phyloP scores from a whole-genome alignment of 2,329 filamentous ascomycete genomes.

The Colletotrichum godetiae region DNA sequence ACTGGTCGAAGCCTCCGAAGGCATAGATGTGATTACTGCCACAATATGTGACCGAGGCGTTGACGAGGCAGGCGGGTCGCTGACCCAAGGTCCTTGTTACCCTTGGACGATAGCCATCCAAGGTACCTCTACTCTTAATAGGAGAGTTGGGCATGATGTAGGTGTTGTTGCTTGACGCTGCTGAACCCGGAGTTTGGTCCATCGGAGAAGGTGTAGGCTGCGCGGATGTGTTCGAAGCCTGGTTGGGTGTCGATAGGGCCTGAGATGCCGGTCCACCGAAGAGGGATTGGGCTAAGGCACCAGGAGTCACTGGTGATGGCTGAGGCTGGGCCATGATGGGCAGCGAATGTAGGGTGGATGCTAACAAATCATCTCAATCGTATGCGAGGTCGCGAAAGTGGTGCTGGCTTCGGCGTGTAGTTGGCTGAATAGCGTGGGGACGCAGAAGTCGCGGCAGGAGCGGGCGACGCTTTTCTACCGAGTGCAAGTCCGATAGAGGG shows the following conservation, averaged over 20 bases:
- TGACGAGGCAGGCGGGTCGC: slow-evolving; percentile 93
- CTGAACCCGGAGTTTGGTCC: slow-evolving; percentile 59
- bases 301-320: slow-evolving; percentile 54
- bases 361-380: slow-evolving; percentile 32
- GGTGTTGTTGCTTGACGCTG: slow-evolving; percentile 76
- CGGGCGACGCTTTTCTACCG: not conserved
- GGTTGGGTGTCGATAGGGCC: slow-evolving; percentile 39
- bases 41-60: slow-evolving; percentile 98
- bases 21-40: slow-evolving; percentile 98
- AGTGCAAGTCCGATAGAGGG: slow-evolving; percentile 10
- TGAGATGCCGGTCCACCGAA: slow-evolving; percentile 55
- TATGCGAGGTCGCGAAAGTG: not conserved
- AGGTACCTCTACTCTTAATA: slow-evolving; percentile 70
- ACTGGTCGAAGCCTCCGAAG: slow-evolving; percentile 98
- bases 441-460: not conserved
- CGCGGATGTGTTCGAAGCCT: slow-evolving; percentile 44
- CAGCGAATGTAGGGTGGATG: not conserved
- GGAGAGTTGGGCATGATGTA: slow-evolving; percentile 94
- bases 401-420: not conserved
- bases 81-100: slow-evolving; percentile 83
- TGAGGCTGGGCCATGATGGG: slow-evolving; percentile 51
- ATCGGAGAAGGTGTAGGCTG: slow-evolving; percentile 41
- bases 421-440: not conserved
- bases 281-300: slow-evolving; percentile 54
- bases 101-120: slow-evolving; percentile 85